Evolutionary conservation across 345 rosid species (phyloP), one percentile per base, ranked within the genome.

Genomic region (Hibiscus mutabilis): DNA sequence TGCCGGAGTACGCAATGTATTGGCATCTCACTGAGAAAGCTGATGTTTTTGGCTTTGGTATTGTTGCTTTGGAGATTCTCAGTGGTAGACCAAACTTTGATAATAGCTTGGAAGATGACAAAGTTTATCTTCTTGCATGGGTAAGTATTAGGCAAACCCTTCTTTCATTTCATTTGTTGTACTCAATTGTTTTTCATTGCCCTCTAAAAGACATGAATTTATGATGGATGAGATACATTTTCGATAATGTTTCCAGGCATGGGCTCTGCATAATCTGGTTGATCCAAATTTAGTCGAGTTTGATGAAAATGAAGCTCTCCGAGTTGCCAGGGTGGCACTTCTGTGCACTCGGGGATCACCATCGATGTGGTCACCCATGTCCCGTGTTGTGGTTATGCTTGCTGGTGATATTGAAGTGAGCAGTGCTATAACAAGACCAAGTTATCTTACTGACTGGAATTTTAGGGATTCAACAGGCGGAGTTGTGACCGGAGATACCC

Each of bases 61-160:
- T n/a, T n/a, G n/a, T n/a, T n/a, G n/a, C n/a, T n/a, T n/a, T n/a
- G n/a, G n/a, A n/a, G n/a, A n/a, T n/a, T n/a, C n/a, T n/a, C n/a
- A n/a, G n/a, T n/a, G n/a, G n/a, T n/a, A n/a, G n/a, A n/a, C n/a
- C n/a, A n/a, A n/a, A n/a, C n/a, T n/a, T n/a, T n/a, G n/a, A n/a
- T n/a, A n/a, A n/a, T n/a, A n/a, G n/a, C n/a, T n/a, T n/a, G n/a
- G n/a, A n/a, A n/a, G n/a, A n/a, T n/a, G n/a, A n/a, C n/a, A n/a
- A n/a, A n/a, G n/a, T n/a, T n/a, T n/a, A n/a, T n/a, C 93, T 88
- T 80, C 90, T 91, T 22, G 93, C 86, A 76, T 88, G 86, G 96
- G 96, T 87, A 82, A 37, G 42, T 37, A 37, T 37, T 7, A 37
- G 7, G 2, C 42, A 37, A 37, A n/a, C n/a, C n/a, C n/a, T n/a